A percentile compares a stretch with the other conserved stretches of the same genome.
These are phyloP conservation scores for Xylaria sp. DNA, from an alignment of 2,329 filamentous ascomycete genomes.

Conservation along the genomic window DNA sequence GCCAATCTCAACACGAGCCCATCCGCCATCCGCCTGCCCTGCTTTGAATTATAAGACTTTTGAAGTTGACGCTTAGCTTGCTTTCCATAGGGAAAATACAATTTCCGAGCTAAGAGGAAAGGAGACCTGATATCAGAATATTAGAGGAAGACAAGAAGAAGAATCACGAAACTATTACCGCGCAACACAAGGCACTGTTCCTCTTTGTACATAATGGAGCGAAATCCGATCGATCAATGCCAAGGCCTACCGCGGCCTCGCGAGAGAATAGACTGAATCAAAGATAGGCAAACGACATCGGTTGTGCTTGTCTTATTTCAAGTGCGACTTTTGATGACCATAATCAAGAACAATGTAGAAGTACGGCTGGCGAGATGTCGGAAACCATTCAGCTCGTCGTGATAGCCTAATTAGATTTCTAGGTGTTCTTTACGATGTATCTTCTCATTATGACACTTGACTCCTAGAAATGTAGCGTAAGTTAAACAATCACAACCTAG, in stretches of 20 bases:
- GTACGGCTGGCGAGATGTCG: background rate
- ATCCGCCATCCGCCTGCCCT: background rate
- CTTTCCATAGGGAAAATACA: conserved; percentile 78
- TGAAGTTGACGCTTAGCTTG: background rate
- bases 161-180: background rate
- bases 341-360: background rate
- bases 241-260: no score
- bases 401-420: background rate
- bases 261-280: background rate
- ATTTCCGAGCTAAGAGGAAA: conserved; percentile 86
- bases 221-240: conserved; percentile 2
- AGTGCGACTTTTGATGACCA: background rate
- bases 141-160: conserved; percentile 54
- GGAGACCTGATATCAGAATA: conserved; percentile 87
- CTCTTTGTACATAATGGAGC: conserved; percentile 29
- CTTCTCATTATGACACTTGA: background rate
- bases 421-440: background rate
- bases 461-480: background rate
- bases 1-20: background rate
- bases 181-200: background rate
- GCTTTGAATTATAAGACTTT: background rate
- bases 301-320: background rate
- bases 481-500: background rate
- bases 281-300: background rate
- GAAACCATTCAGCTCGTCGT: background rate